A percentile compares a stretch with the other conserved stretches of the same genome.
These are phyloP conservation scores for Ceratobasidium sp. DNA, from an alignment of 1,284 basidiomycete genomes.

Conservation along the genomic window DNA sequence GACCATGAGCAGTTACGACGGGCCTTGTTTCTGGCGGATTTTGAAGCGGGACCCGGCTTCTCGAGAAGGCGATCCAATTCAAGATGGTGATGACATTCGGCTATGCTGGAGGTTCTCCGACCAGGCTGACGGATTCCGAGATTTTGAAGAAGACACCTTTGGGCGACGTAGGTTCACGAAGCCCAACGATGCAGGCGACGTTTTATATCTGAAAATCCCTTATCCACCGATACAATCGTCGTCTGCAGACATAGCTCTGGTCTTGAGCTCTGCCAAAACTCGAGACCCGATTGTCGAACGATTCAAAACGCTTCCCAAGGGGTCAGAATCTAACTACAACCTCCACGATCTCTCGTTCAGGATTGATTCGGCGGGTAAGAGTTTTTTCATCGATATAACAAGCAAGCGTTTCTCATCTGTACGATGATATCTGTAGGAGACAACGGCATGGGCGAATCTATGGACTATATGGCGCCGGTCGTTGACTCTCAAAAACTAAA, in stretches of 20 bases:
- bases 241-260: background rate
- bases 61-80: constrained; percentile 8
- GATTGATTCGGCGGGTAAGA: background rate
- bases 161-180: constrained; percentile 5
- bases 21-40: constrained; percentile 11
- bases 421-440: background rate
- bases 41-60: constrained; percentile 5
- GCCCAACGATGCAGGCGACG: background rate
- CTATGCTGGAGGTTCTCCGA: constrained; percentile 14
- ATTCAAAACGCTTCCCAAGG: background rate
- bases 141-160: constrained; percentile 9
- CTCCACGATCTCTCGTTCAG: constrained; percentile 1
- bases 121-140: constrained; percentile 8
- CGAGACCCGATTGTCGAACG: background rate
- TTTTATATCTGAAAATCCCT: constrained; percentile 7
- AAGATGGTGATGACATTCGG: constrained; percentile 9
- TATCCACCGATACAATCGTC: constrained; percentile 3
- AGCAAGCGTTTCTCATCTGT: background rate
- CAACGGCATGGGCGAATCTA: background rate
- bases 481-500: background rate
- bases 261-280: constrained; percentile 12
- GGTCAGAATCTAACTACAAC: background rate
- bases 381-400: background rate
- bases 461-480: constrained; percentile 4
- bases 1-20: constrained; percentile 3